These are phyloP conservation scores for Fusarium virguliforme DNA, from an alignment of 2,329 filamentous ascomycete genomes.

Conservation along the genomic window DNA sequence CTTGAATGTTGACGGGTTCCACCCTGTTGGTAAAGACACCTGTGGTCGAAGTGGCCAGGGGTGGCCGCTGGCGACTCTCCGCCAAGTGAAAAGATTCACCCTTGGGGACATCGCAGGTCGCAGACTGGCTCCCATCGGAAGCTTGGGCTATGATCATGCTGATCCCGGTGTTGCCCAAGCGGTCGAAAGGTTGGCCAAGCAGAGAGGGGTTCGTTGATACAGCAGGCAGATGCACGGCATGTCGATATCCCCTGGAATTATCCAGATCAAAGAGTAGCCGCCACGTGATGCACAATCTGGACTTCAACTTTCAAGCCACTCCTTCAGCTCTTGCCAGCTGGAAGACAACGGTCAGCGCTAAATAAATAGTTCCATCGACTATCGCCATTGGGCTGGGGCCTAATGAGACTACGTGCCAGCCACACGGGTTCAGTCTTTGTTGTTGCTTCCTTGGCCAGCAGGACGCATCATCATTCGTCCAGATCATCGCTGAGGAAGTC, in stretches of 20 bases:
- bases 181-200: not conserved
- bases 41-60: not conserved
- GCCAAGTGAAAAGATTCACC: not conserved
- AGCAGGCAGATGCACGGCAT: not conserved
- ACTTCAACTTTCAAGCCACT: not conserved
- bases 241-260: not conserved
- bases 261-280: not conserved
- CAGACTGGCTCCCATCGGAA: not conserved
- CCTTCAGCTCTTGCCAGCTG: not conserved
- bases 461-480: not conserved
- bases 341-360: constrained; percentile 3
- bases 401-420: constrained; percentile 6
- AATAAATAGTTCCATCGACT: not conserved
- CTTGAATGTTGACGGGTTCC: not conserved
- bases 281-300: not conserved
- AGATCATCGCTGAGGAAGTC: not conserved
- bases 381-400: not conserved
- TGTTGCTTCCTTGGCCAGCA: not conserved
- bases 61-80: not conserved
- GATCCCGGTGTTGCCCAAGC: not conserved
- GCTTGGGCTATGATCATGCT: not conserved
- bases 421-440: not conserved
- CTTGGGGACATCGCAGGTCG: not conserved
- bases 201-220: not conserved
- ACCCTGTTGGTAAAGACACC: not conserved